Evolutionary conservation across 805 yeast genomes (phyloP), one percentile per base, ranked within the genome.

Genomic region (Cyberlindnera sargentensis): DNA sequence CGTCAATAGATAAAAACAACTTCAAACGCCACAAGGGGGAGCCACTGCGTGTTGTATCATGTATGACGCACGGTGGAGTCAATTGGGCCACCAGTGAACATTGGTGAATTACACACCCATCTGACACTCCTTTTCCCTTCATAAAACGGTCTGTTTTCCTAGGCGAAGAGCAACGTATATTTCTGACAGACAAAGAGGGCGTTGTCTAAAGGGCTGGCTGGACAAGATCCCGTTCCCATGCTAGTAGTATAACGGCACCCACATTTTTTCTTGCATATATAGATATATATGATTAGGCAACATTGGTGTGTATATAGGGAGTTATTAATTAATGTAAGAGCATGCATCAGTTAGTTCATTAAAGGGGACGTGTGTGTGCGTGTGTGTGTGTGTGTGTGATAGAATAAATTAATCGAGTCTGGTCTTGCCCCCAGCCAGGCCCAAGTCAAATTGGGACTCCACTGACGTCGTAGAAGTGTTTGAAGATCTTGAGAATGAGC

Each of bases 401-500:
- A 23, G 24, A 15, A 34, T 15, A n/a, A 20, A 31, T 38, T n/a
- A 31, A 31, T 38, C 35, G n/a, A 25, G 32, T 32, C 41, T 38
- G 10, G 34, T 26, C 23, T 38, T 31, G 5, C 24, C 28, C 28
- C 26, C 11, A 15, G 34, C 9, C 11, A 26, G 41, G 2, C 47
- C 42, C 24, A 52, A 37, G 31, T 52, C 56, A 31, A 43, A 52
- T 20, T 52, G 56, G 25, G 46, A 45, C 34, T 53, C 66, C 23
- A 63, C 42, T 9, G 68, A 63, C 3, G 51, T 48, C 8, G 42
- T 33, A 5, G 50, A 47, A 3, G 61, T 60, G 39, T 60, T 62
- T 6, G 70, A 65, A 27, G 68, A 56, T 44, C 65, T 56, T 11
- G 66, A 62, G 34, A 53, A 48, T n/a, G 52, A 43, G 39, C 49